Percentiles rank a stretch among this genome's conserved stretches.
Conservation (phyloP, 2,329 filamentous ascomycete species). For the Xylaria sp. region DNA sequence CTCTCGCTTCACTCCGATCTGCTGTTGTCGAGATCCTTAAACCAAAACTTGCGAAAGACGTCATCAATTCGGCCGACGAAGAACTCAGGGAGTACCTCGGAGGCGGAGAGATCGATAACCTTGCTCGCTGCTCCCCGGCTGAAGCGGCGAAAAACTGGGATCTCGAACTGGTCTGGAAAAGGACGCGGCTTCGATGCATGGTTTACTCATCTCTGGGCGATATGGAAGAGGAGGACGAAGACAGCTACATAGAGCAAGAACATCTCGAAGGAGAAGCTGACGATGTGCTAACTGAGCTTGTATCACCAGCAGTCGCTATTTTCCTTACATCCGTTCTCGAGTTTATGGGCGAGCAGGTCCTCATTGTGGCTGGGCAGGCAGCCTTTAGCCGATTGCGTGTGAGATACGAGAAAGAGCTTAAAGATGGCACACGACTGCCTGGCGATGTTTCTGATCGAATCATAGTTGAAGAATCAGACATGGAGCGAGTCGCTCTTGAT, state of each 20-base stretch:
- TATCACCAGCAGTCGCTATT: conserved; percentile 92
- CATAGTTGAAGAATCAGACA: conserved; percentile 88
- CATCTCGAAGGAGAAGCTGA: conserved; percentile 69
- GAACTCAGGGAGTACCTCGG: conserved; percentile 90
- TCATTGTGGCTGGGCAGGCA: conserved; percentile 87
- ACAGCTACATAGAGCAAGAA: conserved; percentile 84
- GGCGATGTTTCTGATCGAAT: conserved; percentile 70
- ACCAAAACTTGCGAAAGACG: conserved; percentile 85
- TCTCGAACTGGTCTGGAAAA: conserved; percentile 92
- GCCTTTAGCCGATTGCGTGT: conserved; percentile 74
- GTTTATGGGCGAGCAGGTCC: conserved; percentile 89
- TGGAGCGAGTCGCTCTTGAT: conserved; percentile 92
- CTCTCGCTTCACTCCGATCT: conserved; percentile 77
- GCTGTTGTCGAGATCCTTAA: conserved; percentile 90
- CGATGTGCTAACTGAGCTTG: conserved; percentile 71
- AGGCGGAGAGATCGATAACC: conserved; percentile 78
- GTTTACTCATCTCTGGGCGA: conserved; percentile 97
- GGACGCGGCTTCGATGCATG: conserved; percentile 93
- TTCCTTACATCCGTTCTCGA: conserved; percentile 96
- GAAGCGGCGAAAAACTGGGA: conserved; percentile 76
- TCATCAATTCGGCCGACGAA: conserved; percentile 83
- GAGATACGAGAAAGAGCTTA: conserved; percentile 68
- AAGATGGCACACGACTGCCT: conserved; percentile 58
- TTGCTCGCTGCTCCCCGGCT: conserved; percentile 63
- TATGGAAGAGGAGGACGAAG: conserved; percentile 97